Percentiles rank a stretch among this genome's conserved stretches.
These are phyloP conservation scores for Cladosporium phlei DNA, from an alignment of 2,329 filamentous ascomycete genomes.

Conservation along the genomic window DNA sequence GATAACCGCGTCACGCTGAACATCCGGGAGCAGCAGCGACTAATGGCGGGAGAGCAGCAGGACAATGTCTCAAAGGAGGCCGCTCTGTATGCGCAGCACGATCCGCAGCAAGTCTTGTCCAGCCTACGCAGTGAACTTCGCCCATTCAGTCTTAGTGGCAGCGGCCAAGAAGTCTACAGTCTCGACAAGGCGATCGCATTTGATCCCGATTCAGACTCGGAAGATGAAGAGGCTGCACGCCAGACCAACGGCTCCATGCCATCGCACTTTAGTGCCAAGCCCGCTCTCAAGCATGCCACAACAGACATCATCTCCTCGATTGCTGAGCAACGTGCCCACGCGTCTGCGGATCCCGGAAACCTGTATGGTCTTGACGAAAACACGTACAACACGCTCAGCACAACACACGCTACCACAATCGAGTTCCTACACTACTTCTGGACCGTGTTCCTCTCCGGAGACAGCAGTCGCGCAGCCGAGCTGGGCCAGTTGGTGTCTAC, in stretches of 20 bases:
- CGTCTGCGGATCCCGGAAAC: conserved; percentile 21
- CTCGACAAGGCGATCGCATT: conserved; percentile 63
- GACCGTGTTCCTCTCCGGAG: conserved; percentile 83
- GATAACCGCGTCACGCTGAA: conserved; percentile 78
- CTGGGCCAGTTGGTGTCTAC: conserved; percentile 78
- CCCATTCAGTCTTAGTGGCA: conserved; percentile 35
- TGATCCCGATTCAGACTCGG: conserved; percentile 58
- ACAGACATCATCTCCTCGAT: conserved; percentile 36
- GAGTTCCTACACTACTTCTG: conserved; percentile 99
- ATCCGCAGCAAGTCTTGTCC: conserved; percentile 63
- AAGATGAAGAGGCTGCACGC: conserved; percentile 42
- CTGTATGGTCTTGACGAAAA: conserved; percentile 35
- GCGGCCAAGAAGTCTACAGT: conserved; percentile 31
- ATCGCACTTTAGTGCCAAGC: conserved; percentile 19
- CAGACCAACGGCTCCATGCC: conserved; percentile 34
- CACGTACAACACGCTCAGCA: conserved; percentile 58
- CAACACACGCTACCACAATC: conserved; percentile 86
- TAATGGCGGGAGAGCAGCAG: conserved; percentile 57
- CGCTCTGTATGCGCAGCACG: conserved; percentile 62
- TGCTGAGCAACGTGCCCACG: conserved; percentile 13
- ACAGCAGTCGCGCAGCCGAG: conserved; percentile 68
- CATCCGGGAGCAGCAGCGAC: conserved; percentile 78
- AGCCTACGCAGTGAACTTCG: conserved; percentile 60
- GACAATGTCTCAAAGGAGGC: conserved; percentile 44
- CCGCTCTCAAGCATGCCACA: conserved; percentile 46